phyloP scores from a whole-genome alignment of 345 rosid species.

The Limnanthes douglasii region DNA sequence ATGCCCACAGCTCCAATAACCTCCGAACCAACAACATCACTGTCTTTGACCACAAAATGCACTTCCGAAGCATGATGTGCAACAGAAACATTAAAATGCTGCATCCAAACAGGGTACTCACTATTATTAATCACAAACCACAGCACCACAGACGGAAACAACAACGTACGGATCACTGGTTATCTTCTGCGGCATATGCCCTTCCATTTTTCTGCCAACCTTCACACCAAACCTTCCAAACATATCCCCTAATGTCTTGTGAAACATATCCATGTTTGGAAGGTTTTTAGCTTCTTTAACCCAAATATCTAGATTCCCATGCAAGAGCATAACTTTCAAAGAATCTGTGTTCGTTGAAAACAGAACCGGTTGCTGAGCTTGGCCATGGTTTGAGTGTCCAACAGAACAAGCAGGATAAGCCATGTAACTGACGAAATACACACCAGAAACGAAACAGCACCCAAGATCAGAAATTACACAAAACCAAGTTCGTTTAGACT shows the following conservation, averaged over 20 bases:
- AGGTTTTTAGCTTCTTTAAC: constrained; percentile 74
- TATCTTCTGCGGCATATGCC: constrained; percentile 31
- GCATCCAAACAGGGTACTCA: constrained; percentile 84
- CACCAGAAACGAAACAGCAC: too few species aligned
- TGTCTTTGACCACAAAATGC: constrained; percentile 70
- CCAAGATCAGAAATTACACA: too few species aligned
- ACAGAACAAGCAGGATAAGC: too few species aligned
- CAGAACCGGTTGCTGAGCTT: constrained; percentile 38
- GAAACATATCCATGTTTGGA: constrained; percentile 84
- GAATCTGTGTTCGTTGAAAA: constrained; percentile 40
- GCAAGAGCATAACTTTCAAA: constrained; percentile 37
- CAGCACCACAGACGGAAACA: constrained; percentile 53
- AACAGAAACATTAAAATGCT: constrained; percentile 67
- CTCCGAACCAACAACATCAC: constrained; percentile 76
- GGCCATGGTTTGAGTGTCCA: constrained; percentile 52
- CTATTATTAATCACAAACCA: constrained; percentile 52
- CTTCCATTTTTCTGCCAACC: constrained; percentile 34
- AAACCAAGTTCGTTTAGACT: too few species aligned
- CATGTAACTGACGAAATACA: too few species aligned
- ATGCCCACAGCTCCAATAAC: constrained; percentile 67
- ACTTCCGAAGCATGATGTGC: constrained; percentile 71
- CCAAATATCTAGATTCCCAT: constrained; percentile 80
- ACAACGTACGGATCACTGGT: constrained; percentile 92
- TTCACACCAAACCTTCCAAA: constrained; percentile 28
- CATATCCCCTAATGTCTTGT: constrained; percentile 47